Conservation (phyloP, 2,329 filamentous ascomycete species). For the Aspergillus ibericus region DNA sequence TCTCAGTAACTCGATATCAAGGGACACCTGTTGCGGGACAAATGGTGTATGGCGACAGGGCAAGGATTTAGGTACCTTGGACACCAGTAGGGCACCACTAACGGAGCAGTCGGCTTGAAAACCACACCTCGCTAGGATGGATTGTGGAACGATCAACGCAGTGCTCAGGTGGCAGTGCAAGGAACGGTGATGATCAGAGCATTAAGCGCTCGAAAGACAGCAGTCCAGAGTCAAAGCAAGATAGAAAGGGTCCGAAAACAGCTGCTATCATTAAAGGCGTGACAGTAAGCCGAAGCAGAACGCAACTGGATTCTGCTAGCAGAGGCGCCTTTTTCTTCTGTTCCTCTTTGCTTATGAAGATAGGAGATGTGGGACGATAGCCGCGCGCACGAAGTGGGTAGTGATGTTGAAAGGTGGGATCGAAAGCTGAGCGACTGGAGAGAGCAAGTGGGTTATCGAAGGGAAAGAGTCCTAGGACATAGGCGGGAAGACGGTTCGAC, state of each 20-base stretch:
- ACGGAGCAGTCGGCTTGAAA: not conserved
- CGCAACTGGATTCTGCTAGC: not conserved
- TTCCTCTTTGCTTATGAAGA: not conserved
- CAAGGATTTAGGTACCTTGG: not conserved
- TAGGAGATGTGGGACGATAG: not conserved
- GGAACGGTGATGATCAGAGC: not conserved
- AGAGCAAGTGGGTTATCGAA: constrained; percentile 5
- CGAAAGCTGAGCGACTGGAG: constrained; percentile 1
- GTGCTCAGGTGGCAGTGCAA: not conserved
- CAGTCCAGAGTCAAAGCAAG: not conserved
- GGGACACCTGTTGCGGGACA: constrained; percentile 2
- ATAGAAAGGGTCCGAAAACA: not conserved
- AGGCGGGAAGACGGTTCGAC: constrained; percentile 17
- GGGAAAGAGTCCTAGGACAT: constrained; percentile 1
- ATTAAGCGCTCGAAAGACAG: not conserved
- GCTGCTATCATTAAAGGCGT: not conserved
- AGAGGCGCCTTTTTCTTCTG: not conserved
- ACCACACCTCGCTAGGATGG: not conserved
- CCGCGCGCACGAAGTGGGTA: not conserved
- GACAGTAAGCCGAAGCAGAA: not conserved
- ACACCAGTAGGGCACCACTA: not conserved
- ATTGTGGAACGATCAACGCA: not conserved
- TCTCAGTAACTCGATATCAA: not conserved
- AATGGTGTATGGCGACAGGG: not conserved
- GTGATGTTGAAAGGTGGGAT: not conserved